Base-by-base conservation (phyloP, 1,139 yeast genomes). In the Suhomyces atakaporum region DNA sequence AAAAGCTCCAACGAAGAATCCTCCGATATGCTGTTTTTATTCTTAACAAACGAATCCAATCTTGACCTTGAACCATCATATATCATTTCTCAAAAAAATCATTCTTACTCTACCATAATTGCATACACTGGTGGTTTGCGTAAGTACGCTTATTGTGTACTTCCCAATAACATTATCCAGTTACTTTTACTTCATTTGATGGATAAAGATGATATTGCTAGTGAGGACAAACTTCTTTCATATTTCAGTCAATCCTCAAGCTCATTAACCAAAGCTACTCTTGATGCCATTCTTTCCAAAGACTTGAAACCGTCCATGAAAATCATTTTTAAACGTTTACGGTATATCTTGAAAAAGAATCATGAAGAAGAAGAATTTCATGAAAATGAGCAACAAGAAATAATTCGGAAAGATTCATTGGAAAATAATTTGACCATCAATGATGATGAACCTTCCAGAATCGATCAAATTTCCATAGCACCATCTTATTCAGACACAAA, bases 251-350 rank as follows among this genome's bases (percentile, higher is more conserved):
- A 47, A n/a, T 23, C 28, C 16, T 49, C 54, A 12, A 54, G 61
- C 29, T 59, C 71, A 10, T 44, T 51, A 42, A 50, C 56, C 6
- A 45, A 44, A n/a, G 25, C 35, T 16, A 46, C 55, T n/a, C 36
- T 56, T 15, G 45, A 43, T 14, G 33, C 79, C 64, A 60, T 81
- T 11, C 56, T 75, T 20, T 63, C 74, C 11, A 72, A 72, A 46
- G 59, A 66, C 27, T 66, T 71, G 47, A 68, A 66, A 53, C 88
- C 78, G 15, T 65, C 56, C 36, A 61, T 50, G 59, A 75, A 70
- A 43, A 54, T 79, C 12, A 58, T 60, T 24, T 64, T 70, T 34
- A 68, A 71, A 43, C 62, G 82, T 38, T 53, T 79, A n/a, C 63
- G 87, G 33, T 81, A 72, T 55, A 56, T 66, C 31, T 35, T 64